A percentile compares a stretch with the other conserved stretches of the same genome.
Evolutionary conservation across 768 basidiomycete genomes (phyloP).

Genomic region (Gyrodon lividus): DNA sequence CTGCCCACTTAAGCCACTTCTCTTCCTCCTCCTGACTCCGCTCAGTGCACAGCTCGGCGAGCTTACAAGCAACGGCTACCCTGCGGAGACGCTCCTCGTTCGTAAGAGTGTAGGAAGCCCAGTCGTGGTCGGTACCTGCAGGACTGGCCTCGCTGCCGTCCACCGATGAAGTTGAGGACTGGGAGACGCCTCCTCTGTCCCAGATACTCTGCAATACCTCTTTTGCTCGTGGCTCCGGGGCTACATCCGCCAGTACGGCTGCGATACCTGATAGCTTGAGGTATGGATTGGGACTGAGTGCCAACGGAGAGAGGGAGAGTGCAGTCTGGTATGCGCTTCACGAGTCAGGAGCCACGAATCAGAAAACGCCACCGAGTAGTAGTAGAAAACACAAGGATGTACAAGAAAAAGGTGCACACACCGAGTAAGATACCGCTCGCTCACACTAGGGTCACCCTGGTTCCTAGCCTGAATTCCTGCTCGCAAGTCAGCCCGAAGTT

Average conservation of each 20-base stretch:
- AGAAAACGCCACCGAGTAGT: not conserved
- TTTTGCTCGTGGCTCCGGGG: constrained; percentile 28
- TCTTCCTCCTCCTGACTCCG: constrained; percentile 41
- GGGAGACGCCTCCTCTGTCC: constrained; percentile 13
- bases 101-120: constrained; percentile 29
- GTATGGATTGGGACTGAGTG: constrained; percentile 45
- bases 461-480: constrained; percentile 62
- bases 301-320: constrained; percentile 39
- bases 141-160: not conserved
- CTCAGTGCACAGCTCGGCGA: constrained; percentile 39
- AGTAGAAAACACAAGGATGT: no score
- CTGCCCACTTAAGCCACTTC: constrained; percentile 42
- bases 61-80: constrained; percentile 45
- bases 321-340: constrained; percentile 57
- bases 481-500: constrained; percentile 62
- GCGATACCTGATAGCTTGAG: constrained; percentile 71
- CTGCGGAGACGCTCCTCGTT: constrained; percentile 42
- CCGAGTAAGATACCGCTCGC: constrained; percentile 54
- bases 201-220: constrained; percentile 23
- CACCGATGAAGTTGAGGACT: constrained; percentile 4
- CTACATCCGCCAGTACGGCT: constrained; percentile 54
- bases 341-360: constrained; percentile 6
- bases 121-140: constrained; percentile 3
- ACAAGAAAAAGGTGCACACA: constrained; percentile 29
- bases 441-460: constrained; percentile 51